Base-by-base conservation (phyloP, 441 rosid species). In the Euphorbia corollata region DNA sequence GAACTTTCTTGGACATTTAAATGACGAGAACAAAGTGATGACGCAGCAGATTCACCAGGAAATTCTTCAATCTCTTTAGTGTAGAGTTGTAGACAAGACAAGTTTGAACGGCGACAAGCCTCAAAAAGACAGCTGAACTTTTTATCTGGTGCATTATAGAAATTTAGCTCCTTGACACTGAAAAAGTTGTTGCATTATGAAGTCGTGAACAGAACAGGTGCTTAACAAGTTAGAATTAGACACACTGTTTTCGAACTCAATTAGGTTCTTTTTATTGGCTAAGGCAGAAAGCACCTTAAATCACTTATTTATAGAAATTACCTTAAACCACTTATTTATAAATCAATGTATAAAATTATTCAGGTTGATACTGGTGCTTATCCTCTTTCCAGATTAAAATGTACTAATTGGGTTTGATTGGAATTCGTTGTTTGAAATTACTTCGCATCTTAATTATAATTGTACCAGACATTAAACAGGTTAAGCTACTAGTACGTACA, bases 51-150 rank as follows among this genome's bases (percentile, higher is more conserved):
- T 62, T 81, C 87, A 61, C 97, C 99, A 3, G 89, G 99, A 66
- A 65, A 84, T 70, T 78, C 89, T 78, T 93, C 97, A 64, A 78
- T 74, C 67, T 93, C 99, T 83, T 93, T 91, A 0, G 78, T 43
- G 76, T 82, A 89, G 45, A 85, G 81, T 84, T 91, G 97, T 82
- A 85, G 77, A 74, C 96, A 90, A 15, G 63, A 80, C 86, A 79
- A 80, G 80, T 91, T 89, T 71, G 99, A 91, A 18, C 96, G 96
- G 63, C 93, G 87, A 81, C 83, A 80, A 74, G 93, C 89, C 96
- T 93, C 97, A 60, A 80, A 83, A 82, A 85, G 79, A 83, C 82
- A 82, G 81, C 68, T 73, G 75, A 86, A 81, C 75, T 79, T 81
- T 68, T 80, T 78, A 77, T 87, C 93, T 86, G 96, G 79, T 79